These are phyloP conservation scores for Mycena crocata DNA, from an alignment of 768 basidiomycete genomes.

Conservation along the genomic window DNA sequence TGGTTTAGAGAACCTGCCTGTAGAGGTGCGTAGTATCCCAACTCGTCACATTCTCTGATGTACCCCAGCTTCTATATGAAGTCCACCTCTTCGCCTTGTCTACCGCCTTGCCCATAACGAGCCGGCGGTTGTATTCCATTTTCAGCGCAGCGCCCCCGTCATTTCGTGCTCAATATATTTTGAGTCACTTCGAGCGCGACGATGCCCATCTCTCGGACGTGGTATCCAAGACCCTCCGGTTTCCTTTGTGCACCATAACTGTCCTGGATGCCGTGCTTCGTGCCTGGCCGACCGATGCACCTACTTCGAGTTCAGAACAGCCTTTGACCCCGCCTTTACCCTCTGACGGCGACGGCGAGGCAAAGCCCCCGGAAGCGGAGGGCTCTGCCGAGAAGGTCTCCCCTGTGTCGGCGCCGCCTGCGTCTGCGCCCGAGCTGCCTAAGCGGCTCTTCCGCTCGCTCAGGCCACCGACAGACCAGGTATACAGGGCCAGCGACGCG, in stretches of 20 bases:
- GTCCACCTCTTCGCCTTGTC: conserved; percentile 81
- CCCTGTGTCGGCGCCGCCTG: background rate
- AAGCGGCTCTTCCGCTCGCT: conserved; percentile 73
- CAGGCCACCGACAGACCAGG: conserved; percentile 39
- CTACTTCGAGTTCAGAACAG: conserved; percentile 21
- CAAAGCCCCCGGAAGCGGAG: no score
- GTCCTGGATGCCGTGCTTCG: conserved; percentile 59
- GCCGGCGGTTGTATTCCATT: conserved; percentile 61
- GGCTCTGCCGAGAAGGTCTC: background rate
- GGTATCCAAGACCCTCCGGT: conserved; percentile 66
- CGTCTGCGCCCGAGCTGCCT: conserved; percentile 63
- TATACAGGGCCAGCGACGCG: conserved; percentile 62
- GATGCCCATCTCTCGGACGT: conserved; percentile 40
- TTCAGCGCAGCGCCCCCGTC: conserved; percentile 67
- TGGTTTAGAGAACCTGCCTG: conserved; percentile 49
- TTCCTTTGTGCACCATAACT: conserved; percentile 67
- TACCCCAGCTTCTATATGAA: conserved; percentile 77
- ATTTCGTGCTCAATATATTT: conserved; percentile 78
- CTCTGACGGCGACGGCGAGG: conserved; percentile 11
- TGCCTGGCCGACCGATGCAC: conserved; percentile 50
- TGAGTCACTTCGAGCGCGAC: conserved; percentile 39
- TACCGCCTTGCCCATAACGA: conserved; percentile 68
- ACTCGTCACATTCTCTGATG: conserved; percentile 8
- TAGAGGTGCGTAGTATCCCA: conserved; percentile 49
- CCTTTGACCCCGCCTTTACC: background rate